A percentile compares a stretch with the other conserved stretches of the same genome.
phyloP scores from a whole-genome alignment of 1,284 basidiomycete genomes.

The Papiliotrema nemorosa region DNA sequence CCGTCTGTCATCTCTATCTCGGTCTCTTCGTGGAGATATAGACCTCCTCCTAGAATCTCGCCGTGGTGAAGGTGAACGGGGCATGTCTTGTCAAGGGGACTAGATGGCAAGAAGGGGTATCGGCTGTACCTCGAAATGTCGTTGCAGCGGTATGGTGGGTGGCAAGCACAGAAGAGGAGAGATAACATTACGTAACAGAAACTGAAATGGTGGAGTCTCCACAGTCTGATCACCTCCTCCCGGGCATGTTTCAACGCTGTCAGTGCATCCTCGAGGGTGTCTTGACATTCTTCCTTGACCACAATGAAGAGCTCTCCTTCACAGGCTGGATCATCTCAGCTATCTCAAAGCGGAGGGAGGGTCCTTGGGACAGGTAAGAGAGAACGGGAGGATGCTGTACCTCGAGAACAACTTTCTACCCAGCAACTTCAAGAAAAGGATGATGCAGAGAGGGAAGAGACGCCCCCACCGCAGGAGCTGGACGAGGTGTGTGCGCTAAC shows the following conservation, averaged over 20 bases:
- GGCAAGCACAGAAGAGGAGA: no score
- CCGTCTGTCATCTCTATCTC: constrained; percentile 3
- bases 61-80: constrained; percentile 28
- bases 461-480: not conserved
- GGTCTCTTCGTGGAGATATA: constrained; percentile 1
- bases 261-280: no score
- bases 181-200: no score
- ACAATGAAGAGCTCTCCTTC: not conserved
- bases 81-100: constrained; percentile 16
- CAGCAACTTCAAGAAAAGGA: not conserved
- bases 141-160: not conserved
- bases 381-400: not conserved
- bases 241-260: no score
- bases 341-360: not conserved
- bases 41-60: constrained; percentile 14
- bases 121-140: no score
- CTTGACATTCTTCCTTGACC: not conserved
- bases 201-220: no score
- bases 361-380: not conserved
- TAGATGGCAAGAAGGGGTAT: not conserved
- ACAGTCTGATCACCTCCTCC: not conserved
- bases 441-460: not conserved
- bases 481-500: constrained; percentile 4
- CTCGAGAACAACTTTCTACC: not conserved
- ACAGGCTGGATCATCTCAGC: not conserved